Base-by-base conservation (phyloP, 768 basidiomycete genomes). In the Mycena maculata region DNA sequence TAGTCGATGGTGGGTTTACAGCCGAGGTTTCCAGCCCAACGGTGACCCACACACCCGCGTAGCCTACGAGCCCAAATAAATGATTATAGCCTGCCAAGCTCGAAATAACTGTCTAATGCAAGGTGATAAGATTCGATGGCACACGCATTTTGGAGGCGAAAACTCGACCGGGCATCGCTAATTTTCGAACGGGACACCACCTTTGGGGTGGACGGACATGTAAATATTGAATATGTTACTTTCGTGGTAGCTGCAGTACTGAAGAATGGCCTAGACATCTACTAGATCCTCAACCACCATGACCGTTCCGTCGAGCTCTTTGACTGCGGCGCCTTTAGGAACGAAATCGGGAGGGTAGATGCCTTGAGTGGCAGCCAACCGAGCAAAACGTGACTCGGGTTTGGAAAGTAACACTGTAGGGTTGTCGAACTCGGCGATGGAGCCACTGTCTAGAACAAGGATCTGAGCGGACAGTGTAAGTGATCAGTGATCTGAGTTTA, bases 291-390 rank as follows among this genome's bases (percentile, higher is more conserved):
- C 36, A 38, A 66, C 49, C 10, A 50, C 56, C 18, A 65, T 36
- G 11, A 48, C 65, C 22, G 59, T 55, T 25, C 59, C 59, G 28
- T 44, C 12, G 2, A 66, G 44, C 6, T 48, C 36, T 27, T 56
- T 55, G 7, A 66, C 59, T 8, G 58, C 65, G 18, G 58, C 38
- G 28, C 45, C 59, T 0, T 54, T 48, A 16, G 65, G 65, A 1
- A 60, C 65, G 12, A 60, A 48, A 20, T 60, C 65, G 23, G 52
- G 65, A 49, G 60, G 65, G 41, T 66, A 66, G 10, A 66, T 66
- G 1, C 65, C 65, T 44, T 66, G 65, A 16, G 52, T 66, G 13
- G 65, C 65, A 15, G 65, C 65, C 13, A 66, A 59, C 38, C 59
- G 42, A 20, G 65, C 65, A 31, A 66, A 66, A 27, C 65, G 65